Evolutionary conservation across 129 eudicot genomes (phyloP).

Genomic region (Logfia minima): DNA sequence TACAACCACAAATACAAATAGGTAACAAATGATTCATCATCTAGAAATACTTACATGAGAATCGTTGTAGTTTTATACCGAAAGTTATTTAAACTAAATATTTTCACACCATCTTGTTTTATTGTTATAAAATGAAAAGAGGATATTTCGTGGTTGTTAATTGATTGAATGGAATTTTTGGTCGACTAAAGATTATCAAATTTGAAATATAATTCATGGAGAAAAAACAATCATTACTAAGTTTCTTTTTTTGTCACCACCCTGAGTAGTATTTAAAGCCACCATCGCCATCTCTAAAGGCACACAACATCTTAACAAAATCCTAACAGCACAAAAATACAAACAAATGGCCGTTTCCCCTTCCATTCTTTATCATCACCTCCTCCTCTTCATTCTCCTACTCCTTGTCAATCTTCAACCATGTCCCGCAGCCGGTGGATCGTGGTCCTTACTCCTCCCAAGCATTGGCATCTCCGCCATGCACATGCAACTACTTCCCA

Average conservation of each 20-base stretch:
- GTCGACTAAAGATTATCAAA: neutral
- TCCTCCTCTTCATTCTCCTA: neutral
- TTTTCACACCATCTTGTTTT: too few relatives aligned
- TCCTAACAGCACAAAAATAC: neutral
- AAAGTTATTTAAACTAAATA: too few relatives aligned
- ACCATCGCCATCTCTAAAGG: neutral
- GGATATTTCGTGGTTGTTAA: slow-evolving; percentile 10
- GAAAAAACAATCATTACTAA: too few relatives aligned
- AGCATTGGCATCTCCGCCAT: slow-evolving; percentile 69
- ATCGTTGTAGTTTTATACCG: too few relatives aligned
- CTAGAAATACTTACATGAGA: too few relatives aligned
- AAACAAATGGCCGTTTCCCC: neutral
- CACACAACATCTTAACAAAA: neutral
- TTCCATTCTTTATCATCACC: neutral
- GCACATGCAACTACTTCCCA: slow-evolving; percentile 80
- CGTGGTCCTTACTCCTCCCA: slow-evolving; percentile 35
- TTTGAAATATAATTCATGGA: neutral
- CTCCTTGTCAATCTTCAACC: slow-evolving; percentile 4
- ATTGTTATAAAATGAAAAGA: neutral
- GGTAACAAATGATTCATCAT: too few relatives aligned
- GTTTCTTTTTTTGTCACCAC: neutral
- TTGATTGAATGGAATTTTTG: neutral
- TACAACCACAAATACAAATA: too few relatives aligned
- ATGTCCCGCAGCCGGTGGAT: slow-evolving; percentile 17
- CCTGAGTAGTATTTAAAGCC: neutral